Percentiles rank a stretch among this genome's conserved stretches.
Evolutionary conservation across 257 asterid species (phyloP).

Genomic region (Jasminum sambac): DNA sequence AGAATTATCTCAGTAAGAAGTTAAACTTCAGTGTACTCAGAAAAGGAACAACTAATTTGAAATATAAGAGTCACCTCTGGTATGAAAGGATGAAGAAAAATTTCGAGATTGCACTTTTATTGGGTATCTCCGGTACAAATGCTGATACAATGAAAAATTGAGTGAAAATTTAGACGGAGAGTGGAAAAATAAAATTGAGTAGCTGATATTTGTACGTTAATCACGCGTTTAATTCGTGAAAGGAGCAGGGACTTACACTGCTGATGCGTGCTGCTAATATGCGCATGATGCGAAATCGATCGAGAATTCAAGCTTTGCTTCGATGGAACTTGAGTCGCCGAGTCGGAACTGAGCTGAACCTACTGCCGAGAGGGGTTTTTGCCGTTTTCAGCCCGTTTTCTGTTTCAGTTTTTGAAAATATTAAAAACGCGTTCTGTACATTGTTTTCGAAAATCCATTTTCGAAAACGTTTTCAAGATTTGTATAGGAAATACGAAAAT

Average conservation of each 20-base stretch:
- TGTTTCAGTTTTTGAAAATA: no score
- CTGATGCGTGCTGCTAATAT: conserved; percentile 33
- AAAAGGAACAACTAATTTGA: neutral
- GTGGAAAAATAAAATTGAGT: neutral
- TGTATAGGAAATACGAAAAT: no score
- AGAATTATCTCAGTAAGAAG: neutral
- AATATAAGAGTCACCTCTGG: conserved; percentile 33
- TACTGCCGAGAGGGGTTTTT: no score
- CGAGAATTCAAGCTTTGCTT: neutral
- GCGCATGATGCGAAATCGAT: conserved; percentile 38
- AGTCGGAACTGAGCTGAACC: no score
- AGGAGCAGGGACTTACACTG: conserved; percentile 34
- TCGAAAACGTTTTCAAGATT: no score
- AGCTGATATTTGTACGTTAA: neutral
- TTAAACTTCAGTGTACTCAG: neutral
- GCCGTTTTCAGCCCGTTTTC: no score
- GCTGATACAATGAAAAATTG: conserved; percentile 34
- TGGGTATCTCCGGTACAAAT: conserved; percentile 47
- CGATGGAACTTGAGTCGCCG: neutral
- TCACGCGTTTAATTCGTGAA: neutral
- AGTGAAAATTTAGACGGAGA: neutral
- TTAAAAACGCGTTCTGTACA: no score
- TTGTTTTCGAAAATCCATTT: no score
- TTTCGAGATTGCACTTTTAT: conserved; percentile 44
- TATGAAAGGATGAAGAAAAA: conserved; percentile 50